Conservation (phyloP, 2,329 filamentous ascomycete genomes). For the Colletotrichum spaethianum region DNA sequence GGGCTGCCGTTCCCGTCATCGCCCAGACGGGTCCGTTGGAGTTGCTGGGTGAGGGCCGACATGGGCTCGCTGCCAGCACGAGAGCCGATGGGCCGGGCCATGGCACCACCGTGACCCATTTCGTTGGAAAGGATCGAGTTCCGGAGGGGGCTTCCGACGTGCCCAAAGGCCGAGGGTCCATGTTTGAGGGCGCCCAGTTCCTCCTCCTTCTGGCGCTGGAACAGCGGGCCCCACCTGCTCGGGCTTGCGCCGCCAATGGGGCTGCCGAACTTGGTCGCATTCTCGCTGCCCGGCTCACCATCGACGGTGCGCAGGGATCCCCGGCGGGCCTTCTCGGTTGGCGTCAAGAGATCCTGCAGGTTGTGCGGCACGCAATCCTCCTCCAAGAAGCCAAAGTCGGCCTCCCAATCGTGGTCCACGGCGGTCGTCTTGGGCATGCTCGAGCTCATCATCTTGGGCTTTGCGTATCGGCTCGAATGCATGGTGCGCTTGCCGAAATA, state of each 20-base stretch:
- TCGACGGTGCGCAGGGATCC: slow-evolving; percentile 71
- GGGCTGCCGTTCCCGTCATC: slow-evolving; percentile 64
- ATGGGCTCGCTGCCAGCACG: slow-evolving; percentile 66
- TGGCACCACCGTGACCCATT: slow-evolving; percentile 56
- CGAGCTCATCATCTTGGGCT: slow-evolving; percentile 79
- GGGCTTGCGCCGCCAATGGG: slow-evolving; percentile 70
- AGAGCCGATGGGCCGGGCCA: slow-evolving; percentile 57
- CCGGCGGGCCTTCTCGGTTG: slow-evolving; percentile 76
- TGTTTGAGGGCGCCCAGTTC: slow-evolving; percentile 57
- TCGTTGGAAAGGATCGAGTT: slow-evolving; percentile 73
- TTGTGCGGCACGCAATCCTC: slow-evolving; percentile 89
- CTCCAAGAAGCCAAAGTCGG: slow-evolving; percentile 81
- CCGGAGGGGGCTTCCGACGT: slow-evolving; percentile 76
- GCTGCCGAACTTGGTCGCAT: slow-evolving; percentile 72
- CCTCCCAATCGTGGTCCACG: slow-evolving; percentile 76
- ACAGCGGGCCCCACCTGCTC: slow-evolving; percentile 73
- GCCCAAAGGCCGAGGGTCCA: slow-evolving; percentile 71
- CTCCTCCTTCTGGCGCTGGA: slow-evolving; percentile 73
- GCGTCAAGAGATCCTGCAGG: slow-evolving; percentile 76
- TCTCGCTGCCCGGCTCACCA: slow-evolving; percentile 63
- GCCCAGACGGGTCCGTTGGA: slow-evolving; percentile 71
- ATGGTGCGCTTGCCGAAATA: slow-evolving; percentile 80
- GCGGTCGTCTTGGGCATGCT: slow-evolving; percentile 76
- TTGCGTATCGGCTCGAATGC: slow-evolving; percentile 76
- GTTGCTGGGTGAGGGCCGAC: slow-evolving; percentile 72